Evolutionary conservation across 2,329 filamentous ascomycete species (phyloP).

Genomic region (Exophiala sp.): DNA sequence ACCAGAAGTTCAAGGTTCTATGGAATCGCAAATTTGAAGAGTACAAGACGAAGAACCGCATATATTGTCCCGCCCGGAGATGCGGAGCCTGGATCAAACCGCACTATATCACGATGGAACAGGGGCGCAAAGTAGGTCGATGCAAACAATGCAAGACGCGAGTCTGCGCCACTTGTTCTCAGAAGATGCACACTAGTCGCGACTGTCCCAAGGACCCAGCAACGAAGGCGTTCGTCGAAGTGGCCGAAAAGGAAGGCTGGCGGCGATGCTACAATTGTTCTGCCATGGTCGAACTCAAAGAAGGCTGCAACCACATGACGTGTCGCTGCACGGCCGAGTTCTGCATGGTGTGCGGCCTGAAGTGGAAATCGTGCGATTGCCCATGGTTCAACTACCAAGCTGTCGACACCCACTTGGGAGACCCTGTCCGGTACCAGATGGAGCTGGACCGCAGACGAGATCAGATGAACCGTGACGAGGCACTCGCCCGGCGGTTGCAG

Average conservation of each 20-base stretch:
- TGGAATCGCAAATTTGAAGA: slow-evolving; percentile 81
- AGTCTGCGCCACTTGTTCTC: slow-evolving; percentile 68
- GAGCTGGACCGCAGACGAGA: slow-evolving; percentile 44
- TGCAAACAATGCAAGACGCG: slow-evolving; percentile 67
- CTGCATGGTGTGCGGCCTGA: slow-evolving; percentile 75
- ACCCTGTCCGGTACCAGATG: slow-evolving; percentile 41
- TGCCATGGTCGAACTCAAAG: slow-evolving; percentile 68
- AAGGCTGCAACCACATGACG: slow-evolving; percentile 83
- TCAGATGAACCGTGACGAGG: slow-evolving; percentile 48
- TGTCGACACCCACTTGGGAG: slow-evolving; percentile 47
- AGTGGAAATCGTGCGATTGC: slow-evolving; percentile 80
- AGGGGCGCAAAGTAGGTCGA: slow-evolving; percentile 58
- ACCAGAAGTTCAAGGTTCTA: slow-evolving; percentile 63
- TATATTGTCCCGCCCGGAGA: slow-evolving; percentile 67
- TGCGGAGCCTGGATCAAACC: slow-evolving; percentile 80
- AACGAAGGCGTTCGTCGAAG: slow-evolving; percentile 46
- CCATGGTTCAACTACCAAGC: slow-evolving; percentile 67
- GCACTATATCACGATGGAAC: slow-evolving; percentile 55
- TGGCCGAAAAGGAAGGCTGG: slow-evolving; percentile 67
- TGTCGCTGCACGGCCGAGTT: slow-evolving; percentile 80
- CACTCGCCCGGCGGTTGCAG: slow-evolving; percentile 49
- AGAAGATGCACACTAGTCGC: slow-evolving; percentile 62
- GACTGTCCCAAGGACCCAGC: slow-evolving; percentile 59
- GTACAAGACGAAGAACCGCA: slow-evolving; percentile 64
- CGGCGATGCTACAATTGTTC: slow-evolving; percentile 73